phyloP scores from a whole-genome alignment of 441 rosid species.

The Pelargonium fulgidum region DNA sequence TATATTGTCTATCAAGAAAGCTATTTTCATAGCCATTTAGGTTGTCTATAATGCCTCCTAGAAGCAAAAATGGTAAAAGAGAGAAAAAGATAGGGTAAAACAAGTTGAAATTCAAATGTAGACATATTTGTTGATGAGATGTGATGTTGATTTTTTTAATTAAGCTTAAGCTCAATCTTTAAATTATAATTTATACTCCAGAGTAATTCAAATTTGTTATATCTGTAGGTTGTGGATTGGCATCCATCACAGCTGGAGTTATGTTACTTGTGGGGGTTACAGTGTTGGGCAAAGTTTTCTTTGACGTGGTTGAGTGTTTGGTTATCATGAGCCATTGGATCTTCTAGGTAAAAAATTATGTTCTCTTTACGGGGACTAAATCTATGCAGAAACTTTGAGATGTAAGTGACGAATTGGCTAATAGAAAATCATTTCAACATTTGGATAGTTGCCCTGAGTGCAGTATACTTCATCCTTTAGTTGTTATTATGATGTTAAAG shows the following conservation, averaged over 20 bases:
- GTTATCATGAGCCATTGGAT: background rate
- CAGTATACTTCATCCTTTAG: constrained; percentile 2
- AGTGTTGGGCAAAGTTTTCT: background rate
- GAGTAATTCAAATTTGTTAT: background rate
- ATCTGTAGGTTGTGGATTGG: background rate
- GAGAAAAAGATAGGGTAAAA: background rate
- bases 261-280: background rate
- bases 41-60: background rate
- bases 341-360: background rate
- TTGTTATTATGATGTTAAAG: background rate
- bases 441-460: background rate
- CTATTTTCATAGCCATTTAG: background rate
- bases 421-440: background rate
- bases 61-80: background rate
- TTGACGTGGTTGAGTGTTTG: background rate
- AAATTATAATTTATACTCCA: too few relatives aligned
- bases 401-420: background rate
- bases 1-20: background rate
- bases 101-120: background rate
- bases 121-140: background rate
- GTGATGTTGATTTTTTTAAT: background rate
- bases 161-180: background rate
- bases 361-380: background rate
- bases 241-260: too few relatives aligned
- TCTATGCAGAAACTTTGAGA: background rate